These are phyloP conservation scores for Yarrowia sp. DNA, from an alignment of 805 yeast species.

Conservation along the genomic window DNA sequence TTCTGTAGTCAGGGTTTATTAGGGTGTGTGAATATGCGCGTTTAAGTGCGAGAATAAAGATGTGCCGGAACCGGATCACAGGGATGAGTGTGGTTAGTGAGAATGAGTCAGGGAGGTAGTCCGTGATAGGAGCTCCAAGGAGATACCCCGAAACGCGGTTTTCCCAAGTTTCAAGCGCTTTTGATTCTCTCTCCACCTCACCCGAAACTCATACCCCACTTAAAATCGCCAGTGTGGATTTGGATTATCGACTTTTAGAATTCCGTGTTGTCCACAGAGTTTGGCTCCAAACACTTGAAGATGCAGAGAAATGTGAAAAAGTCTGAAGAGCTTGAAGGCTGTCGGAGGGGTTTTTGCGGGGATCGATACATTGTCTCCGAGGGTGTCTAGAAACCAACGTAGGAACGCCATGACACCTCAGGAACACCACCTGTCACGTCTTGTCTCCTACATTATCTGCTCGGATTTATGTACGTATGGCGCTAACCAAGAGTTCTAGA, in stretches of 20 bases:
- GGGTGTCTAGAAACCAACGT: no score
- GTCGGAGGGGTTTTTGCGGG: no score
- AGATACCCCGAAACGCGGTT: no score
- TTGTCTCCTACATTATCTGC: no score
- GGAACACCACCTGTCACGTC: no score
- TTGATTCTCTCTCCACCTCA: no score
- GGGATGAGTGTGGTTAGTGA: no score
- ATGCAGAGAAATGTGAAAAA: slow-evolving; percentile 2
- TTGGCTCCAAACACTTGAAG: slow-evolving; percentile 1
- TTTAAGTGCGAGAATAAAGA: slow-evolving; percentile 6
- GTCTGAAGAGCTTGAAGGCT: not conserved
- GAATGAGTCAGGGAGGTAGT: no score
- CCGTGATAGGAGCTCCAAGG: no score
- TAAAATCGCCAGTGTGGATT: not conserved
- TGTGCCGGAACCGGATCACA: not conserved
- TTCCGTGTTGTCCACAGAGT: not conserved
- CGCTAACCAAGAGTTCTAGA: not conserved
- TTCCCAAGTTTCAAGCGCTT: no score
- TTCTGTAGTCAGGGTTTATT: slow-evolving; percentile 8
- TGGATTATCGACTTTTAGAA: not conserved
- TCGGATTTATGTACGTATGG: not conserved
- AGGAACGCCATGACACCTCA: no score
- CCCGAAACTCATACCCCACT: slow-evolving; percentile 8
- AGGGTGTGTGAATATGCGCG: slow-evolving; percentile 18
- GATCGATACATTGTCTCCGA: no score